Evolutionary conservation across 148 eudicot genomes (phyloP).

Genomic region (Selenicereus undatus): DNA sequence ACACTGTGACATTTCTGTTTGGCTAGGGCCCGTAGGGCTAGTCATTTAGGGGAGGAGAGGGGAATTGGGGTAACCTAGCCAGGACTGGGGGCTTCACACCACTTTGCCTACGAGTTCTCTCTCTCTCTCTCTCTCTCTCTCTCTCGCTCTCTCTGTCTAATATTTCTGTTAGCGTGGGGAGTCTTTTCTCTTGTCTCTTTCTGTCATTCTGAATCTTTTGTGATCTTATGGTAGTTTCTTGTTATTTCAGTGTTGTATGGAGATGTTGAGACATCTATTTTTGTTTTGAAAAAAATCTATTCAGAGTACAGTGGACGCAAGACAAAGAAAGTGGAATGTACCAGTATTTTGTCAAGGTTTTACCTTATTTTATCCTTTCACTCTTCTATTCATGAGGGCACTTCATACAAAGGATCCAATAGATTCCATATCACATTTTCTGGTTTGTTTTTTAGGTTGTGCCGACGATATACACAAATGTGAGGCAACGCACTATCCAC

Average conservation of each 20-base stretch:
- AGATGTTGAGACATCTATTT: not conserved
- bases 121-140: no score
- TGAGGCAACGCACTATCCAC: constrained; percentile 45
- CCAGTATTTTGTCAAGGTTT: constrained; percentile 78
- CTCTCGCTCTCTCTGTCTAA: no score
- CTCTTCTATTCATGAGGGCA: not conserved
- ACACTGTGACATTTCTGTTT: no score
- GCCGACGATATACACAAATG: constrained; percentile 69
- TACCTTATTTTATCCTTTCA: not conserved
- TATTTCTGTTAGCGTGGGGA: no score
- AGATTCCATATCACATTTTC: constrained; percentile 31
- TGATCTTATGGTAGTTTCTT: not conserved
- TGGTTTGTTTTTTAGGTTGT: constrained; percentile 54
- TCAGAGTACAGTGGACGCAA: constrained; percentile 69
- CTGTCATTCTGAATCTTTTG: not conserved
- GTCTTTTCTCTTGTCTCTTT: not conserved
- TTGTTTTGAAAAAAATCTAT: not conserved
- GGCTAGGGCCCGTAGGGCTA: no score
- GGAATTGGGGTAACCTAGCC: no score
- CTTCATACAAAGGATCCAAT: not conserved
- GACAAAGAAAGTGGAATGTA: constrained; percentile 55
- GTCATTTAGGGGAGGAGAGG: no score
- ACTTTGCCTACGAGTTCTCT: no score
- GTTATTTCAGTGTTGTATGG: not conserved
- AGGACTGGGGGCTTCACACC: no score